Conservation (phyloP, 1,284 basidiomycete species). For the Uromyces viciae-fabae region DNA sequence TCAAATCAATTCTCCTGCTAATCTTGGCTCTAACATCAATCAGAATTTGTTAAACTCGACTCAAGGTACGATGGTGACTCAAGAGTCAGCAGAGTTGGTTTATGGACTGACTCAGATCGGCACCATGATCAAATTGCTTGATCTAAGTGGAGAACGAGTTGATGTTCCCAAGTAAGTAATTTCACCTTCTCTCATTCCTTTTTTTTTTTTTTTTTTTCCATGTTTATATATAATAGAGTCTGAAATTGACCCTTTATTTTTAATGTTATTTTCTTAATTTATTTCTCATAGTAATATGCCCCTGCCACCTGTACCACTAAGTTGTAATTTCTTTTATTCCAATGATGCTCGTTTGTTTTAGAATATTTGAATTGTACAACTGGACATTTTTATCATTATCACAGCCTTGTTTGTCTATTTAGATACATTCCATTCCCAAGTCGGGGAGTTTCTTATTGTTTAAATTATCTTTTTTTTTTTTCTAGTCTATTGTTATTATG, state of each 20-base stretch:
- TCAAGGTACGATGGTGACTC: constrained; percentile 72
- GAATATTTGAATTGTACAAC: too few relatives aligned
- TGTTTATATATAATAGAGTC: not conserved
- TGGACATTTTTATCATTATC: too few relatives aligned
- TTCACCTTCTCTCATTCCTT: not conserved
- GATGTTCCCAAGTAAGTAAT: constrained; percentile 67
- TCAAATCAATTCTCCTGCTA: constrained; percentile 44
- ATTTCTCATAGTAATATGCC: not conserved
- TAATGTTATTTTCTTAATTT: not conserved
- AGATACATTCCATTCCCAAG: too few relatives aligned
- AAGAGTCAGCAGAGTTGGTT: constrained; percentile 79
- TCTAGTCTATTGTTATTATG: too few relatives aligned
- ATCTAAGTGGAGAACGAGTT: constrained; percentile 84
- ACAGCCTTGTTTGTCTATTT: too few relatives aligned
- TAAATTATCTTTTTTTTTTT: too few relatives aligned
- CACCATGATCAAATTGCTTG: constrained; percentile 84
- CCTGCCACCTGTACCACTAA: constrained; percentile 1
- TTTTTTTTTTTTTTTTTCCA: not conserved
- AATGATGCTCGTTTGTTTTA: constrained; percentile 9
- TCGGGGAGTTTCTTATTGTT: too few relatives aligned
- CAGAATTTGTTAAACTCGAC: not conserved
- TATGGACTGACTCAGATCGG: constrained; percentile 81
- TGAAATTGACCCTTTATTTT: not conserved
- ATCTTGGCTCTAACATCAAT: not conserved
- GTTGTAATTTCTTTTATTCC: constrained; percentile 25